Conservation (phyloP, 2,329 filamentous ascomycete species). For the Apiospora koreana region DNA sequence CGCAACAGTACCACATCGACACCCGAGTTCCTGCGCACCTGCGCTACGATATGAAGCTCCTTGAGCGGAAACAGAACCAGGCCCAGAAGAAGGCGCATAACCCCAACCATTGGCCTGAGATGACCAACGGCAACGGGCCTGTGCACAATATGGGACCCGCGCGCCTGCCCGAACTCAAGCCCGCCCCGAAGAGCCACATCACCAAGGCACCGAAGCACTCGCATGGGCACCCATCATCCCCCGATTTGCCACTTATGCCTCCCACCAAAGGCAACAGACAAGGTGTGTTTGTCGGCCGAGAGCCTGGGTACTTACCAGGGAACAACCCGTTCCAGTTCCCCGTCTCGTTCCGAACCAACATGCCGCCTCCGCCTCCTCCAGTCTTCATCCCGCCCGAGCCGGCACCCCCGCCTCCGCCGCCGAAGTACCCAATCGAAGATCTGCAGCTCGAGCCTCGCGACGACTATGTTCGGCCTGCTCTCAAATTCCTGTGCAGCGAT, state of each 20-base stretch:
- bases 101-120: conserved; percentile 31
- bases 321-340: conserved; percentile 50
- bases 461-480: conserved; percentile 66
- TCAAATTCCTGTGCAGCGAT: conserved; percentile 77
- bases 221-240: conserved; percentile 29
- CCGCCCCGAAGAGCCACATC: conserved; percentile 64
- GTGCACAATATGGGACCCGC: conserved; percentile 47
- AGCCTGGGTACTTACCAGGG: conserved; percentile 41
- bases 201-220: conserved; percentile 60
- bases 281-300: conserved; percentile 34
- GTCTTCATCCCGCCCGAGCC: conserved; percentile 44
- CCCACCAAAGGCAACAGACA: conserved; percentile 39
- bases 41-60: conserved; percentile 76
- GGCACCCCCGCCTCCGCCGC: conserved; percentile 69
- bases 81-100: conserved; percentile 60
- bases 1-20: conserved; percentile 80
- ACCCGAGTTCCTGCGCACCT: conserved; percentile 83
- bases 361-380: conserved; percentile 45
- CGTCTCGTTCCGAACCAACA: conserved; percentile 44
- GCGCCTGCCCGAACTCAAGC: conserved; percentile 72
- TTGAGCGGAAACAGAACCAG: conserved; percentile 73
- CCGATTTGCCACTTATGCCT: conserved; percentile 42
- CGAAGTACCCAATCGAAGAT: conserved; percentile 97
- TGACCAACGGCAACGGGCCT: conserved; percentile 21
- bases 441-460: conserved; percentile 74